phyloP scores from a whole-genome alignment of 2,329 filamentous ascomycete species.

The Colletotrichum coccodes region DNA sequence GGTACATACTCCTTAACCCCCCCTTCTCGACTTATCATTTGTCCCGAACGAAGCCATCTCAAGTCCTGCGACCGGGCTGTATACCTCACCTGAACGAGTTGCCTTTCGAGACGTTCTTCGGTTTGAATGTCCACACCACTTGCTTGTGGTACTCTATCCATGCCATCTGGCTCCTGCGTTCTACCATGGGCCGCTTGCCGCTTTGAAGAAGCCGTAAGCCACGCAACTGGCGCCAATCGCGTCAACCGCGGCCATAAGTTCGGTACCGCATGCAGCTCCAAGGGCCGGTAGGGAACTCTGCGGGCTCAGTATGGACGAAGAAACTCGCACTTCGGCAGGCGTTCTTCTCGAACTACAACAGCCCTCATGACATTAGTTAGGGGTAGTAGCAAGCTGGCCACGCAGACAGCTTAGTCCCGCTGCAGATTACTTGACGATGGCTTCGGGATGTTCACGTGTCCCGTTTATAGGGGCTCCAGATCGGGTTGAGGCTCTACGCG shows the following conservation, averaged over 20 bases:
- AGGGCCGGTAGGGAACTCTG: neutral
- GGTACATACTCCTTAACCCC: slow-evolving; percentile 64
- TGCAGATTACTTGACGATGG: neutral
- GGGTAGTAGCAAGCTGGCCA: neutral
- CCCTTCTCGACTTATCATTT: neutral
- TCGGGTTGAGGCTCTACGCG: neutral
- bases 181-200: neutral
- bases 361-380: neutral
- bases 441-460: neutral
- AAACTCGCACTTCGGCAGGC: neutral
- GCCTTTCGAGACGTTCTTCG: neutral
- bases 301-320: neutral
- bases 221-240: neutral
- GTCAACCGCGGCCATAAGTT: neutral
- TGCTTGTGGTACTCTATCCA: neutral
- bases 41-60: neutral
- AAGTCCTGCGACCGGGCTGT: neutral
- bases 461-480: neutral
- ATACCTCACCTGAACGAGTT: neutral
- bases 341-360: neutral
- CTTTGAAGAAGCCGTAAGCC: neutral
- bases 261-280: neutral
- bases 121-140: neutral
- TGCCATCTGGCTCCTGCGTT: neutral
- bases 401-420: neutral